These are phyloP conservation scores for Colletotrichum chlorophyti DNA, from an alignment of 2,329 filamentous ascomycete genomes.

Conservation along the genomic window DNA sequence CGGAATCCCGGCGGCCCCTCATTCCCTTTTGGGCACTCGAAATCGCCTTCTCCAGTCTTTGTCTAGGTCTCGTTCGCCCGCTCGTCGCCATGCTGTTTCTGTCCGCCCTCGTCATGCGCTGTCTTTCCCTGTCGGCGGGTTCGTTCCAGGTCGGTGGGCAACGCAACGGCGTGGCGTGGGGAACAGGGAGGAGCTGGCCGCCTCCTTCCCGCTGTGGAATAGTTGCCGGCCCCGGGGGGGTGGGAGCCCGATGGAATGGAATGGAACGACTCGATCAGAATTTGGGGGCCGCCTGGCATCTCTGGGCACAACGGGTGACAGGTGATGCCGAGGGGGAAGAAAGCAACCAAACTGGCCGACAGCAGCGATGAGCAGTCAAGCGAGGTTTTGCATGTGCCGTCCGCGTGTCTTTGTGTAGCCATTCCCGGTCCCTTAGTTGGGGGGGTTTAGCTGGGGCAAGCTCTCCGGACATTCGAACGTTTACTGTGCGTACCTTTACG, in stretches of 20 bases:
- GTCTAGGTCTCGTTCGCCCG: neutral
- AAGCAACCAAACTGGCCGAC: neutral
- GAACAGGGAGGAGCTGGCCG: neutral
- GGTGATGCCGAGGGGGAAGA: neutral
- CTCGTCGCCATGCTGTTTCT: neutral
- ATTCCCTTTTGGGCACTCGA: neutral
- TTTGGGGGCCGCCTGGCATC: slow-evolving; percentile 6
- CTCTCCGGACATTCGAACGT: too few relatives aligned
- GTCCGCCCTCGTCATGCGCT: neutral
- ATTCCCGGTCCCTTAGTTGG: neutral
- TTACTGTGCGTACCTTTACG: too few relatives aligned
- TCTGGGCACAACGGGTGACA: slow-evolving; percentile 1
- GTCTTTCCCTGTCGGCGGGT: neutral
- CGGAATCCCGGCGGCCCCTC: slow-evolving; percentile 7
- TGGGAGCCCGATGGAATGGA: slow-evolving; percentile 13
- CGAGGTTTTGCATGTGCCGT: neutral
- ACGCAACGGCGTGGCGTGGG: slow-evolving; percentile 24
- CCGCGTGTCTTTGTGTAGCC: neutral
- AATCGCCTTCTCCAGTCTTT: neutral
- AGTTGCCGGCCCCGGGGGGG: neutral
- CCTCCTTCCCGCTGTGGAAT: slow-evolving; percentile 17
- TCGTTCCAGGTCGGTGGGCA: slow-evolving; percentile 18
- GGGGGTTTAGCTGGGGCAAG: neutral
- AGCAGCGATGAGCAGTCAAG: neutral
- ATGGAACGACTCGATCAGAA: slow-evolving; percentile 15